Base-by-base conservation (phyloP, 495 filamentous ascomycete genomes). In the Bryoglossum gracile region DNA sequence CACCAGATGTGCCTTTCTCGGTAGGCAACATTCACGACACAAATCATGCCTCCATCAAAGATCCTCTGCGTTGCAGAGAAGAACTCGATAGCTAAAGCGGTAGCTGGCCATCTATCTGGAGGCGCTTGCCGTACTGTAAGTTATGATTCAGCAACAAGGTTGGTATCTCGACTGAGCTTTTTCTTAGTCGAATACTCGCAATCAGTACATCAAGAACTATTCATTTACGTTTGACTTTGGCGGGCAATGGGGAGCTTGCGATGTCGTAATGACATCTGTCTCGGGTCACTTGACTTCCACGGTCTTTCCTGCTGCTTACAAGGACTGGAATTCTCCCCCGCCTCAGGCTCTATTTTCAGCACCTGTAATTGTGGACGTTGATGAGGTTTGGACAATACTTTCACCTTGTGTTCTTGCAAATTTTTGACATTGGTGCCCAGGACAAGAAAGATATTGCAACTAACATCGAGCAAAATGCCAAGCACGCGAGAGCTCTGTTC, bases 61-160 rank as follows among this genome's bases (percentile, higher is more conserved):
- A 73, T 78, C 54, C 75, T 98, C 21, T 97, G 94, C 61, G 89
- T 98, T 54, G 92, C 92, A 47, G 92, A 98, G 62, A 98, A 98
- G 68, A 89, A 89, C 44, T 90, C 90, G 26, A 97, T 98, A 48
- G 85, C 92, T 43, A 95, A 89, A 66, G 87, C 92, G 36, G 94
- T 98, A 42, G 84, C 92, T 25, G 76, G 80, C 42, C 91, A 96
- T 68, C 74, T 98, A 40, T 83, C 84, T 17, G 89, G 88, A 43
- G 86, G 87, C 39, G 65, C 70, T 21, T 74, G 82, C 45, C 75
- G 77, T 62, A 80, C 74, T 32, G 89, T 94, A 70, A 65, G 80
- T 77, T 6, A 11, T 14, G n/a, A 6, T 25, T 6, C 41, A 14
- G 3, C 21, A 32, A 4, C 36, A 37, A 54, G 56, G 48, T 54